Evolutionary conservation across 1,284 basidiomycete genomes (phyloP), one percentile per base, ranked within the genome.

Genomic region (Moesziomyces parantarcticus): DNA sequence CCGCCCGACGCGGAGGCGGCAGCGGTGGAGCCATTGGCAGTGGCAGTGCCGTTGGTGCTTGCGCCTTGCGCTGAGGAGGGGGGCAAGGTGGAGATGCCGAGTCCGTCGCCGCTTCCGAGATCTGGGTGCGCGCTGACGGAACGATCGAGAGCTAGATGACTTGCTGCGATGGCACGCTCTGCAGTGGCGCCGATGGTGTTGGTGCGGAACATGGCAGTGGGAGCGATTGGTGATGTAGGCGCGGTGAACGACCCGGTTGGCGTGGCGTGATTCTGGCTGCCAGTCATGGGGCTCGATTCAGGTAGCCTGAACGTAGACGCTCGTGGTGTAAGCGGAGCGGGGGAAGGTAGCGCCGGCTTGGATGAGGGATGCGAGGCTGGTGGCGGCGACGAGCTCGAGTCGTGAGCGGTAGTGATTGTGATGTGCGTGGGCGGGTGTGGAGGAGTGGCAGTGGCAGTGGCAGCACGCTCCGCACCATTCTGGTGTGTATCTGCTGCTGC

Each of bases 201-300:
- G 20, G 68, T 58, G 34, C 68, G 61, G 14, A 65, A 53, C 62
- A 72, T 66, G 25, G 63, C 20, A 21, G 25, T 59, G 1, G 63
- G 25, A 2, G 47, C 20, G 0, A 36, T 57, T 0, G 69, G 63
- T 14, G 69, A 67, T 4, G 69, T 51, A 1, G 69, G 59, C 2
- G 63, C 69, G 6, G 59, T 67, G 20, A 44, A 50, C 11, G 68
- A 65, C 14, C 68, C 68, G 41, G 53, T 55, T 10, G 44, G 36
- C 18, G 41, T 25, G 39, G 46, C 22, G 9, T 34, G 40, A 16
- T 0, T 34, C 1, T 41, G 21, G 26, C 16, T 49, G 21, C n/a
- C 48, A 26, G 50, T 39, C 16, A 8, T 3, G 14, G 36, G 6
- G 36, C 36, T 16, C 18, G 36, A 16, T 16, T 54, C 46, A 8